These are phyloP conservation scores for Colletotrichum scovillei DNA, from an alignment of 2,329 filamentous ascomycete genomes.

Conservation along the genomic window DNA sequence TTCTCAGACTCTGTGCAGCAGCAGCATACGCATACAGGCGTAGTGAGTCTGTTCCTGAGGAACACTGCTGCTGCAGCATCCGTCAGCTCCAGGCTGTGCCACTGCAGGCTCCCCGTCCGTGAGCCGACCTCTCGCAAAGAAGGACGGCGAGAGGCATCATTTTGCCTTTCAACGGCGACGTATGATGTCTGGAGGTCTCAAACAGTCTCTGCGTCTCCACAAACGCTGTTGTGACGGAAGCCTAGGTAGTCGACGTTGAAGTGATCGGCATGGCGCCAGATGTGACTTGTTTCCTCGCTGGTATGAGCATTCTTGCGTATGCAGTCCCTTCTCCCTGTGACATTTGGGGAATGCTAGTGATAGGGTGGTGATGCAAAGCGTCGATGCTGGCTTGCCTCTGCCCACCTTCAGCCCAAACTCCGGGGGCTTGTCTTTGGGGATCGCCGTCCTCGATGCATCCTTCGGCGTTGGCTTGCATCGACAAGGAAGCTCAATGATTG, in stretches of 20 bases:
- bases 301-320: neutral
- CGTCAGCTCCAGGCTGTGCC: conserved; percentile 12
- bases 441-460: conserved; percentile 31
- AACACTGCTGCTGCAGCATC: conserved; percentile 13
- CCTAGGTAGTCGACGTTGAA: neutral
- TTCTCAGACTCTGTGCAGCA: neutral
- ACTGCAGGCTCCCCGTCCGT: conserved; percentile 22
- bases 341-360: neutral
- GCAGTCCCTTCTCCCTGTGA: neutral
- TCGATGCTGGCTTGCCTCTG: conserved; percentile 1
- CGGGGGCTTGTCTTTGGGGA: conserved; percentile 21
- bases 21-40: neutral
- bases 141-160: neutral
- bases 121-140: neutral
- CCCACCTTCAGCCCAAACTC: neutral
- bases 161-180: conserved; percentile 20
- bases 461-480: conserved; percentile 23
- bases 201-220: conserved; percentile 7
- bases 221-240: conserved; percentile 21
- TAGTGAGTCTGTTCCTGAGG: neutral
- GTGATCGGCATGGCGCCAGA: conserved; percentile 2
- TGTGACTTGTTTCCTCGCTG: neutral
- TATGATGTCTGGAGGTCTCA: conserved; percentile 8
- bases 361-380: conserved; percentile 28
- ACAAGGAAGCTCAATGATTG: conserved; percentile 12